Conservation (phyloP, 768 basidiomycete genomes). For the Daedalea quercina region DNA sequence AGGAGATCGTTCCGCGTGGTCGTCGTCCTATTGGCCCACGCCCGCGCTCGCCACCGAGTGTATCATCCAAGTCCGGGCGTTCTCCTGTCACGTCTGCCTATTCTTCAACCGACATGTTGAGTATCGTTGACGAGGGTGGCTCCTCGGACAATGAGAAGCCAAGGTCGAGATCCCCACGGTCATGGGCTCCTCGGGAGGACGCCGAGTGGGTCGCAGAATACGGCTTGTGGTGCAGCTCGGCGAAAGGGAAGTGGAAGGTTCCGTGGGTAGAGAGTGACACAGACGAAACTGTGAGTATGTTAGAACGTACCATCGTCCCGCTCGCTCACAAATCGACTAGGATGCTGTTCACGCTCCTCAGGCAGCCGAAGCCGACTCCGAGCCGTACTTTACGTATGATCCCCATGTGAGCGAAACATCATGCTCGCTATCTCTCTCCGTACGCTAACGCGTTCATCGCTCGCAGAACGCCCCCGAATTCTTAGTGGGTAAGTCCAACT, state of each 20-base stretch:
- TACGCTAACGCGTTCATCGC: not conserved
- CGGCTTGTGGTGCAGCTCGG: conserved; percentile 12
- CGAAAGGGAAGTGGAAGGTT: conserved; percentile 17
- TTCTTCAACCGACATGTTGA: not conserved
- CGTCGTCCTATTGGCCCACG: not conserved
- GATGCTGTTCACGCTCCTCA: not conserved
- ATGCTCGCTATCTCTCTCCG: not conserved
- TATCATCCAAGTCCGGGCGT: not conserved
- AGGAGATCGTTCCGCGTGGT: not conserved
- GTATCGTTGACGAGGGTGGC: not conserved
- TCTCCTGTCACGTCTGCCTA: not conserved
- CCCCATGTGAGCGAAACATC: conserved; percentile 8
- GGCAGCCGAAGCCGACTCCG: not conserved
- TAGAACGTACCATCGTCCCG: too few species aligned
- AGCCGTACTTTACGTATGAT: conserved; percentile 12
- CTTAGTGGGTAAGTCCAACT: conserved; percentile 15
- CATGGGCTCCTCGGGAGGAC: conserved; percentile 4
- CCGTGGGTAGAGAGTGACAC: not conserved
- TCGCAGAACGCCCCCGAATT: conserved; percentile 14
- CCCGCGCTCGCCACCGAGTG: conserved; percentile 1
- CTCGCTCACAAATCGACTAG: not conserved
- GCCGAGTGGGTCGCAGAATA: conserved; percentile 9
- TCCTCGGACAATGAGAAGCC: not conserved
- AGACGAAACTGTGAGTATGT: not conserved
- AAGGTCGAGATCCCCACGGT: not conserved